Percentiles rank a stretch among this genome's conserved stretches.
These are phyloP conservation scores for Nakazawaea wyomingensis DNA, from an alignment of 805 yeast genomes.

Conservation along the genomic window DNA sequence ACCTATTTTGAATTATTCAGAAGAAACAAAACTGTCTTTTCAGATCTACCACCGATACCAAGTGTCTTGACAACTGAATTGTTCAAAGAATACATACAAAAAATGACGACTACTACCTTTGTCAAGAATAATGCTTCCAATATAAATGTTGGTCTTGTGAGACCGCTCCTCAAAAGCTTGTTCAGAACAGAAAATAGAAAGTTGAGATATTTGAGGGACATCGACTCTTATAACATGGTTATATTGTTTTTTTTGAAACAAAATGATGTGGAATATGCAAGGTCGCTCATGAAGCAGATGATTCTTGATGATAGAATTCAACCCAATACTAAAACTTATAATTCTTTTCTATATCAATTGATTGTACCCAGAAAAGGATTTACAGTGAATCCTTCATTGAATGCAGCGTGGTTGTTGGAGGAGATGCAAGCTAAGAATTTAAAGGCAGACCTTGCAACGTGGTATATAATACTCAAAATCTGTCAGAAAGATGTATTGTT, in stretches of 20 bases:
- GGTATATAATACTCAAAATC: slow-evolving; percentile 26
- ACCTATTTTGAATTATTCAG: too few species aligned
- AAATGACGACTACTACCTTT: slow-evolving; percentile 6
- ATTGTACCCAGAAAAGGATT: slow-evolving; percentile 16
- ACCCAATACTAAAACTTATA: slow-evolving; percentile 35
- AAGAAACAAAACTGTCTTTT: neutral
- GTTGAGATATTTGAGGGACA: slow-evolving; percentile 25
- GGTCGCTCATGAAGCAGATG: slow-evolving; percentile 37
- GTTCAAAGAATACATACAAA: slow-evolving; percentile 7
- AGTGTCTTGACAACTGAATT: neutral
- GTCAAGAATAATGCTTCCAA: slow-evolving; percentile 28
- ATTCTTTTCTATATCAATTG: slow-evolving; percentile 29
- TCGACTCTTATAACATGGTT: slow-evolving; percentile 30
- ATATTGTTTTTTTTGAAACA: slow-evolving; percentile 33
- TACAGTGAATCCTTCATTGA: slow-evolving; percentile 10
- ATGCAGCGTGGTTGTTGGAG: slow-evolving; percentile 23
- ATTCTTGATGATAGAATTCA: slow-evolving; percentile 23
- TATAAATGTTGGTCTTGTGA: slow-evolving; percentile 3
- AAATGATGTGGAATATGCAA: slow-evolving; percentile 35
- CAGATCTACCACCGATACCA: slow-evolving; percentile 6
- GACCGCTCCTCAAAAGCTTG: slow-evolving; percentile 27
- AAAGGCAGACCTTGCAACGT: slow-evolving; percentile 31
- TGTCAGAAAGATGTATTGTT: slow-evolving; percentile 24
- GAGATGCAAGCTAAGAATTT: slow-evolving; percentile 25
- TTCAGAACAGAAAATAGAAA: slow-evolving; percentile 32